A percentile compares a stretch with the other conserved stretches of the same genome.
Evolutionary conservation across 371 early-diverging fungal species (phyloP).

Genomic region (Ordospora pajunii): DNA sequence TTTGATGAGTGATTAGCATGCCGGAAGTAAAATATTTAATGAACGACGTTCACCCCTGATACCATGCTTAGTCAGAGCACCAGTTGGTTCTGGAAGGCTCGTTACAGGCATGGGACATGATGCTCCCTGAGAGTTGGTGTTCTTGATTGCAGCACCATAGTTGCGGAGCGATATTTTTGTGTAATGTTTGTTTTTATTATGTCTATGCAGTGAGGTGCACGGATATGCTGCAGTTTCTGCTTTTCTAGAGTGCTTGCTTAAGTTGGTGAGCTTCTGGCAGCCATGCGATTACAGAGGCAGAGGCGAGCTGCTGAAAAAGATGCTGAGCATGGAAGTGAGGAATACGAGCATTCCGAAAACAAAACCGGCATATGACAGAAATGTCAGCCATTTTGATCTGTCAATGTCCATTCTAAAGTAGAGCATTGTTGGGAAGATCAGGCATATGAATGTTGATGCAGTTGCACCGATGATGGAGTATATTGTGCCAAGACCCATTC

Average conservation of each 20-base stretch:
- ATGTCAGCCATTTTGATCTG: slow-evolving; percentile 2
- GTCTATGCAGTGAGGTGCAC: neutral
- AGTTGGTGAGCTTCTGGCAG: neutral
- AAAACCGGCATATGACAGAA: slow-evolving; percentile 38
- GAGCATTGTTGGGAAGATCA: slow-evolving; percentile 85
- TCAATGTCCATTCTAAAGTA: slow-evolving; percentile 64
- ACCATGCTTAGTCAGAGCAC: slow-evolving; percentile 9
- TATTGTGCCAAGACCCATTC: slow-evolving; percentile 63
- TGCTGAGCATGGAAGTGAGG: slow-evolving; percentile 26
- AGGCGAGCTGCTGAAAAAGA: slow-evolving; percentile 5
- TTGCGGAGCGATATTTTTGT: neutral
- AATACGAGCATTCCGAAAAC: slow-evolving; percentile 52
- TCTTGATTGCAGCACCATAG: neutral
- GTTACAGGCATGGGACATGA: slow-evolving; percentile 10
- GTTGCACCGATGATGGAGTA: slow-evolving; percentile 89
- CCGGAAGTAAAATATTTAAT: neutral
- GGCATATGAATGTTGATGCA: slow-evolving; percentile 87
- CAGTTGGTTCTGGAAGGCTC: neutral
- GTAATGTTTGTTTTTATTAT: neutral
- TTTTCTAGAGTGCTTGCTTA: slow-evolving; percentile 14
- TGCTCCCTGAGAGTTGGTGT: neutral
- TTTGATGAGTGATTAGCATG: neutral
- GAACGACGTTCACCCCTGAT: neutral
- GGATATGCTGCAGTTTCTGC: neutral
- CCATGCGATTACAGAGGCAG: neutral